Base-by-base conservation (phyloP, 306 rosid genomes). In the Elaeagnus macrophylla region DNA sequence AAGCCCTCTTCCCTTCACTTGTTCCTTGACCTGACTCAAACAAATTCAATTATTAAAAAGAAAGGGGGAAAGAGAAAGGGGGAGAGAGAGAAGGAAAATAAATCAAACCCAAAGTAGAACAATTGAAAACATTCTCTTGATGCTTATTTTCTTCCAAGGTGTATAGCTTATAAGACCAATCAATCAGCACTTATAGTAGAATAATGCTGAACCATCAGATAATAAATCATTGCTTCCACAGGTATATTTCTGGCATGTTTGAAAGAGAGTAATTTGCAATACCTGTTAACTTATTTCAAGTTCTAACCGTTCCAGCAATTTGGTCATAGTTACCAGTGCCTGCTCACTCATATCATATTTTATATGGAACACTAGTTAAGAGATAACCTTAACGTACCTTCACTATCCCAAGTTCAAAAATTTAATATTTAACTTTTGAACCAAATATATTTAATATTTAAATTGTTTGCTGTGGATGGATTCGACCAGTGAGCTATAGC, bases 1-100 rank as follows among this genome's bases (percentile, higher is more conserved):
- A 60, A 56, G 93, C 99, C 72, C 72, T 78, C 56, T 91, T 91
- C 41, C 96, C 96, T 44, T 87, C 99, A 63, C 82, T 71, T 46
- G 83, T 14, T 54, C 89, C 99, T 70, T 76, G 99, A 57, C 96
- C 99, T 93, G 70, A 42, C 17, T 61, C 73, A 62, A 56, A 62
- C 47, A 66, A 59, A 32, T 52, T 18, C 32, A 46, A 51, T 60
- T 40, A 40, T 45, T 45, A 14, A 45, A 45, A 13, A 14, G 9
- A 45, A 48, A 43, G 37, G 18, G 7, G 51, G 49, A 39, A 52
- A 40, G 16, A 47, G 10, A 36, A 1, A 9, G 6, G 2, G 25
- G 2, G 15, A 32, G 15, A 12, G 32, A 20, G 39, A 38, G n/a
- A n/a, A 25, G 32, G 3, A 25, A 25, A 25, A 25, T 25, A 25